Evolutionary conservation across 1,284 basidiomycete genomes (phyloP).

Genomic region (Rhodotorula sp.): DNA sequence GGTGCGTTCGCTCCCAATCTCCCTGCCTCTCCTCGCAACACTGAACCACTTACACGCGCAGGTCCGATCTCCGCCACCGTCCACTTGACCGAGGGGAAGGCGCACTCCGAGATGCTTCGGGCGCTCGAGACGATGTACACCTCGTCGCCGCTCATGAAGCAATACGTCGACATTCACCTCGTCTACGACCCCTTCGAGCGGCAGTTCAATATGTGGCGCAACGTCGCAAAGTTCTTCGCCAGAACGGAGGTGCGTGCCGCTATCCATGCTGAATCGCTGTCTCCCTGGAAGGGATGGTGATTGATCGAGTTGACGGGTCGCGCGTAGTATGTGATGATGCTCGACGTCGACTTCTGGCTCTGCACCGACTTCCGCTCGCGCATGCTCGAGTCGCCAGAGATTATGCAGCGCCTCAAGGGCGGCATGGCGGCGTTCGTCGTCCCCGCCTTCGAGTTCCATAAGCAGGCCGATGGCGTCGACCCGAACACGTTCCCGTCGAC

Average conservation of each 20-base stretch:
- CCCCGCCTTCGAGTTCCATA: conserved; percentile 72
- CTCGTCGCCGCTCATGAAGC: conserved; percentile 62
- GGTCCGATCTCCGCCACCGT: conserved; percentile 79
- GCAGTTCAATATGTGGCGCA: conserved; percentile 82
- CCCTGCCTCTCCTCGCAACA: background rate
- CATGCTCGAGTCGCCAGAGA: conserved; percentile 52
- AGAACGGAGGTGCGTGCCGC: conserved; percentile 59
- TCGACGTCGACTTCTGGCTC: conserved; percentile 78
- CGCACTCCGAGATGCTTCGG: conserved; percentile 55
- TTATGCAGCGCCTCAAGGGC: conserved; percentile 53
- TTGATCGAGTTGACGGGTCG: background rate
- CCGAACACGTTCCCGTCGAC: conserved; percentile 61
- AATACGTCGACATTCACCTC: conserved; percentile 79
- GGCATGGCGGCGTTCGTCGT: conserved; percentile 69
- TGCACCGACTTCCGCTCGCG: conserved; percentile 71
- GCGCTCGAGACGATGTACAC: conserved; percentile 65
- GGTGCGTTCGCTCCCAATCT: conserved; percentile 53
- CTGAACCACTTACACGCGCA: conserved; percentile 43
- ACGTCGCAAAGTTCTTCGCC: conserved; percentile 73
- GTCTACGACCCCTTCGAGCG: conserved; percentile 76
- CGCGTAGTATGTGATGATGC: conserved; percentile 69
- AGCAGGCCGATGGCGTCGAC: conserved; percentile 62
- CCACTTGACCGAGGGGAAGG: conserved; percentile 57
- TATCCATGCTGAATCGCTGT: too few species aligned
- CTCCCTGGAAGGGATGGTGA: background rate